A percentile compares a stretch with the other conserved stretches of the same genome.
Conservation (phyloP, 352 stramenopile species). For the Discostella stelligera region DNA sequence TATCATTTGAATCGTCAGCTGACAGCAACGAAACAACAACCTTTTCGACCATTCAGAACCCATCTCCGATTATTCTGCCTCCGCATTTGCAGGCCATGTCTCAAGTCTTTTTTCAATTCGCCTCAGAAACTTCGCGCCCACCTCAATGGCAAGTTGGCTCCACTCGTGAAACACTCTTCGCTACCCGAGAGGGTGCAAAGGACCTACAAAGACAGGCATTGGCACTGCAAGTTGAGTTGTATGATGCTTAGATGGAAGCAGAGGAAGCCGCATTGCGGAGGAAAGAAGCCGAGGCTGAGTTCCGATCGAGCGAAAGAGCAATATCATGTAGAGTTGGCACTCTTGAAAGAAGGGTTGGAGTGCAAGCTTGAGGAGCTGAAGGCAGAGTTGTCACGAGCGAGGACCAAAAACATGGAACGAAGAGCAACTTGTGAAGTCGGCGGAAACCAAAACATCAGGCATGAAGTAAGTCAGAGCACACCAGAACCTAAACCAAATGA, state of each 20-base stretch:
- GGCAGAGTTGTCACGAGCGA: constrained; percentile 20
- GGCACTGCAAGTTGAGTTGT: constrained; percentile 33
- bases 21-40: constrained; percentile 4
- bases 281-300: constrained; percentile 21
- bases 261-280: constrained; percentile 20
- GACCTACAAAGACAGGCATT: constrained; percentile 41
- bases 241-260: constrained; percentile 17
- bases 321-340: constrained; percentile 32
- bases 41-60: constrained; percentile 2
- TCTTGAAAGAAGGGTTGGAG: constrained; percentile 19
- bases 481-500: background rate
- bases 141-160: constrained; percentile 34
- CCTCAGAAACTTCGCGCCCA: constrained; percentile 17
- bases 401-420: background rate
- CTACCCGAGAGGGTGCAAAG: constrained; percentile 31
- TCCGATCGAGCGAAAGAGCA: constrained; percentile 42
- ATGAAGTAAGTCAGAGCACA: constrained; percentile 3
- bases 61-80: constrained; percentile 18
- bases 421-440: background rate
- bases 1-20: constrained; percentile 8
- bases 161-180: constrained; percentile 23
- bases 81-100: constrained; percentile 38
- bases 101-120: constrained; percentile 34
- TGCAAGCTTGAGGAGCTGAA: constrained; percentile 24
- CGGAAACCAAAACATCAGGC: constrained; percentile 10